phyloP scores from a whole-genome alignment of 192 early-diverging fungal genomes.

The Backusella mclennaniae region DNA sequence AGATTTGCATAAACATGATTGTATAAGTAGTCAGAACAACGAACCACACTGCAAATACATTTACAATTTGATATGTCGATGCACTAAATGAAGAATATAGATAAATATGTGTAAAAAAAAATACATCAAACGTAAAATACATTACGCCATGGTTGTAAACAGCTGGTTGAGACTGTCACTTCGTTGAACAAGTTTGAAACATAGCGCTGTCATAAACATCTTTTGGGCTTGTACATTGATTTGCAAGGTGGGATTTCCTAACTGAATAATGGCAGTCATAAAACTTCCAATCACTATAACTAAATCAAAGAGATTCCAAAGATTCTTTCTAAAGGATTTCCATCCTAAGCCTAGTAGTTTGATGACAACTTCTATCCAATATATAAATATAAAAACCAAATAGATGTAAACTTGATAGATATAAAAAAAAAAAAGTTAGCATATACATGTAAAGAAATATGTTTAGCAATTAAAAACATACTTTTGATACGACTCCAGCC shows the following conservation, averaged over 20 bases:
- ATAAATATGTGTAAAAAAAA: background rate
- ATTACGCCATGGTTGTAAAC: constrained; percentile 61
- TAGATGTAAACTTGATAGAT: constrained; percentile 37
- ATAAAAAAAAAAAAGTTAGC: constrained; percentile 1
- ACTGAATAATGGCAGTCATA: constrained; percentile 24
- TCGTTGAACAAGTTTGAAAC: constrained; percentile 55
- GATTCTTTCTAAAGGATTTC: constrained; percentile 43
- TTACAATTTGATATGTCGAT: constrained; percentile 42
- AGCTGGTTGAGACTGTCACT: constrained; percentile 59
- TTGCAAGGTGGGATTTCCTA: constrained; percentile 29
- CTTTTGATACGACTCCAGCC: constrained; percentile 23
- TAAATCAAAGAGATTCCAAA: constrained; percentile 67
- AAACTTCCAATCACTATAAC: constrained; percentile 56
- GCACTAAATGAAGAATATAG: constrained; percentile 16
- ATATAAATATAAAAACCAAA: constrained; percentile 43
- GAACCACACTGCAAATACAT: constrained; percentile 59
- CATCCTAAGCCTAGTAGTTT: constrained; percentile 52
- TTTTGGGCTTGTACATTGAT: constrained; percentile 52
- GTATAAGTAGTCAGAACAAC: constrained; percentile 53
- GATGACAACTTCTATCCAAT: constrained; percentile 46
- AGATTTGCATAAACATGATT: constrained; percentile 64
- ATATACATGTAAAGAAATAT: background rate
- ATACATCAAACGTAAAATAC: background rate
- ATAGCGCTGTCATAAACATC: constrained; percentile 52
- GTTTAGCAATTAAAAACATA: constrained; percentile 27